These are phyloP conservation scores for Coelastrella sp. DNA, from an alignment of 139 green algal species.

Conservation along the genomic window DNA sequence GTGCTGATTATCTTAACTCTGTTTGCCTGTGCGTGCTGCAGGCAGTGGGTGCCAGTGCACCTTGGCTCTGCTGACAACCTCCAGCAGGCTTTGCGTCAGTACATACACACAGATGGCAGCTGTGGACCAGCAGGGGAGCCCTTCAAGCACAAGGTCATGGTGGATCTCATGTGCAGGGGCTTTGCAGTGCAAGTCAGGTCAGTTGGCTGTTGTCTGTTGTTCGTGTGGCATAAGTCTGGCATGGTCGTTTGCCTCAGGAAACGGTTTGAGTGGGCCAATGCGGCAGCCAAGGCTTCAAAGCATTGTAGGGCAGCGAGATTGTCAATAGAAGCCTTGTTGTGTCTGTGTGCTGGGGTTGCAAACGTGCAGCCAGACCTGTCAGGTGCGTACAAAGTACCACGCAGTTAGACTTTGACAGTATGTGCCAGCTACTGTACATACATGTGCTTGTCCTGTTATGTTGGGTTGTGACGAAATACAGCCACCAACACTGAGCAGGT, in stretches of 20 bases:
- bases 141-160: constrained; percentile 19
- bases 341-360: no score
- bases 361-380: no score
- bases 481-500: no score
- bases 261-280: not conserved
- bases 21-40: not conserved
- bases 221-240: not conserved
- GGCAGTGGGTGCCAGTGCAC: constrained; percentile 33
- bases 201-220: not conserved
- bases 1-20: not conserved
- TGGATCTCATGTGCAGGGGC: constrained; percentile 36
- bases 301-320: no score
- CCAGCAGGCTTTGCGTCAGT: not conserved
- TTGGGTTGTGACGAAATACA: no score
- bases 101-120: constrained; percentile 27
- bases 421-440: no score
- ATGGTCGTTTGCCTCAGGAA: not conserved
- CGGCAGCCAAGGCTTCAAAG: no score
- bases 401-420: no score
- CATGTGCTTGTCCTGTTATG: no score
- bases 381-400: no score
- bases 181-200: constrained; percentile 43
- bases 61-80: constrained; percentile 27
- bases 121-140: not conserved
- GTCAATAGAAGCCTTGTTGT: no score